Evolutionary conservation across 164 flowering plant genomes (phyloP).

Genomic region (Cinnamomum chago): DNA sequence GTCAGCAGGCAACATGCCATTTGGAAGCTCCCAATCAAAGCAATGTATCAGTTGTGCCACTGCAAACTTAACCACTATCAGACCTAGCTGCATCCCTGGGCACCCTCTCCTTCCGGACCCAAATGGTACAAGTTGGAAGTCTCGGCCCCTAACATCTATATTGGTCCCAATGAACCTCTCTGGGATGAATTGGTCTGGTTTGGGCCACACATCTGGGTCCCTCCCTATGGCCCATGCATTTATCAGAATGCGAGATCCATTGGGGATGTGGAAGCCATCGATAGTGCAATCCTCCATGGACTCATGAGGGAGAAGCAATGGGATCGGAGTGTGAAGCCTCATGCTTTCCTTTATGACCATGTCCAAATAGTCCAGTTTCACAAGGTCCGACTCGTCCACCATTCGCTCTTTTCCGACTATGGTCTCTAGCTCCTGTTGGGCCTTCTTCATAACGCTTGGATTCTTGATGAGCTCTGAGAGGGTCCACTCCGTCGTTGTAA

Average conservation of each 20-base stretch:
- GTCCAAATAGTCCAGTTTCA: constrained; percentile 8
- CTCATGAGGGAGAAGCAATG: constrained; percentile 14
- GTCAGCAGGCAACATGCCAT: constrained; percentile 11
- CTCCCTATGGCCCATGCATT: constrained; percentile 27
- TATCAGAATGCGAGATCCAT: constrained; percentile 19
- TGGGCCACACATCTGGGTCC: constrained; percentile 21
- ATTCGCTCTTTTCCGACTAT: constrained; percentile 11
- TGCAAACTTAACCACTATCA: constrained; percentile 1
- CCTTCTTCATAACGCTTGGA: constrained; percentile 2
- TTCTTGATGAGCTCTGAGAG: constrained; percentile 12
- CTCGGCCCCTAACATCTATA: constrained; percentile 11
- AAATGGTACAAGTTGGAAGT: constrained; percentile 15
- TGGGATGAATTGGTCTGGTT: constrained; percentile 11
- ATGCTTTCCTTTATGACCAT: constrained; percentile 17
- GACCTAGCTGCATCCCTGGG: constrained; percentile 14
- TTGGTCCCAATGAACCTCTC: constrained; percentile 11
- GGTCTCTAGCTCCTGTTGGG: constrained; percentile 2
- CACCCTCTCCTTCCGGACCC: constrained; percentile 16
- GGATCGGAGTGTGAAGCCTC: constrained; percentile 15
- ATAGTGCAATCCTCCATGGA: constrained; percentile 15
- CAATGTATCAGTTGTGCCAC: constrained; percentile 20
- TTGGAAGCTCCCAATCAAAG: constrained; percentile 16
- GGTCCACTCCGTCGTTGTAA: constrained; percentile 2
- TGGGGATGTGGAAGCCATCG: constrained; percentile 16
- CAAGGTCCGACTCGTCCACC: constrained; percentile 18